Conservation (phyloP, 148 eudicot genomes). For the Rhododendron griersonianum region DNA sequence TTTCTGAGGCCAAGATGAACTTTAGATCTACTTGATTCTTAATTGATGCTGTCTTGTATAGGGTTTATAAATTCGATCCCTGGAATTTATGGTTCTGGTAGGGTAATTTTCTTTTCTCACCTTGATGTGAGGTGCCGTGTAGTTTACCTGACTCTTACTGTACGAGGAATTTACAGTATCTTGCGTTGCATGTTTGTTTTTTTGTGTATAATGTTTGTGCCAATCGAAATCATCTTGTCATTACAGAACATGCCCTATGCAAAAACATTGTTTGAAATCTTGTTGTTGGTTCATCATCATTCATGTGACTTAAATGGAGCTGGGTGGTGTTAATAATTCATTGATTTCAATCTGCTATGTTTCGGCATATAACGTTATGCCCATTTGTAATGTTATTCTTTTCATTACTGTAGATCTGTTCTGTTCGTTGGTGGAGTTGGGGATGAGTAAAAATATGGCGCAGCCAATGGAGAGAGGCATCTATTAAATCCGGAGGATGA, state of each 20-base stretch:
- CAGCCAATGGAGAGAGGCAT: conserved; percentile 15
- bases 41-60: conserved; percentile 8
- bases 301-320: background rate
- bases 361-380: background rate
- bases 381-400: background rate
- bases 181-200: background rate
- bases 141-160: background rate
- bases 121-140: background rate
- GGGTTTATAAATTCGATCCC: background rate
- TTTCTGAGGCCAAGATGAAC: background rate
- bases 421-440: conserved; percentile 22
- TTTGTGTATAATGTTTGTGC: background rate
- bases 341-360: background rate
- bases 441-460: conserved; percentile 12
- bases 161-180: background rate
- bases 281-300: background rate
- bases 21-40: background rate
- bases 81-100: background rate
- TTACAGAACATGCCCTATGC: background rate
- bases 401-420: conserved; percentile 21
- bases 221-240: background rate
- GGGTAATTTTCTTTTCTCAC: background rate
- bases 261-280: background rate
- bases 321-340: background rate
- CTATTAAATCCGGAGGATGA: conserved; percentile 13